A percentile compares a stretch with the other conserved stretches of the same genome.
phyloP scores from a whole-genome alignment of 768 basidiomycete species.

The Termitomyces heimii region DNA sequence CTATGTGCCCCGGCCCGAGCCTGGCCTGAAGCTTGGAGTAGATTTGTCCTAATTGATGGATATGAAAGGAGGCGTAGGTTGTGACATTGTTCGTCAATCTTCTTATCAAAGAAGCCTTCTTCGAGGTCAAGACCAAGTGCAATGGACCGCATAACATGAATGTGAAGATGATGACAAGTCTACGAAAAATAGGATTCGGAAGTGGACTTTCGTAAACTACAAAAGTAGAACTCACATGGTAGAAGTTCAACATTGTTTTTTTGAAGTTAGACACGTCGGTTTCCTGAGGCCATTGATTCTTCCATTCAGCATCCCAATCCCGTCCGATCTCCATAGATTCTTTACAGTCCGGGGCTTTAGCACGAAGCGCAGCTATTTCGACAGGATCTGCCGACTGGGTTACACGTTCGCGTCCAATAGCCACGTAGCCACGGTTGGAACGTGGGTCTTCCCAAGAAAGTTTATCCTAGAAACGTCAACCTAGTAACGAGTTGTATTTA shows the following conservation, averaged over 20 bases:
- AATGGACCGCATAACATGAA: conserved; percentile 77
- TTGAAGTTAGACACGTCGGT: conserved; percentile 61
- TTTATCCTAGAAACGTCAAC: conserved; percentile 31
- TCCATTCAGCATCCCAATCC: conserved; percentile 74
- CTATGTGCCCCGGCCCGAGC: conserved; percentile 82
- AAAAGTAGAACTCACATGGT: conserved; percentile 38
- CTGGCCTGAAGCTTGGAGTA: conserved; percentile 59
- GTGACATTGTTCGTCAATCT: conserved; percentile 72
- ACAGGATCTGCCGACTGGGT: conserved; percentile 64
- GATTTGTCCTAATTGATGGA: conserved; percentile 59
- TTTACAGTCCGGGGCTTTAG: conserved; percentile 73
- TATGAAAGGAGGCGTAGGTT: conserved; percentile 80
- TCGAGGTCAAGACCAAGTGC: conserved; percentile 73
- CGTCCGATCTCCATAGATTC: conserved; percentile 89
- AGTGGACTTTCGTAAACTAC: background rate
- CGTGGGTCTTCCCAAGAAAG: conserved; percentile 84
- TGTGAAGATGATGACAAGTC: conserved; percentile 74
- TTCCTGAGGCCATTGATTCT: conserved; percentile 77
- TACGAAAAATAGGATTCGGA: conserved; percentile 16
- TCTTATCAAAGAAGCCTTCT: conserved; percentile 70
- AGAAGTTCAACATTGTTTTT: conserved; percentile 69
- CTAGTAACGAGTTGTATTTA: background rate
- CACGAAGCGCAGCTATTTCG: conserved; percentile 72
- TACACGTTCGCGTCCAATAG: conserved; percentile 76
- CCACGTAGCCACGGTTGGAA: conserved; percentile 81